These are phyloP conservation scores for Apostasia shenzhenica DNA, from an alignment of 106 monocot genomes.

Conservation along the genomic window DNA sequence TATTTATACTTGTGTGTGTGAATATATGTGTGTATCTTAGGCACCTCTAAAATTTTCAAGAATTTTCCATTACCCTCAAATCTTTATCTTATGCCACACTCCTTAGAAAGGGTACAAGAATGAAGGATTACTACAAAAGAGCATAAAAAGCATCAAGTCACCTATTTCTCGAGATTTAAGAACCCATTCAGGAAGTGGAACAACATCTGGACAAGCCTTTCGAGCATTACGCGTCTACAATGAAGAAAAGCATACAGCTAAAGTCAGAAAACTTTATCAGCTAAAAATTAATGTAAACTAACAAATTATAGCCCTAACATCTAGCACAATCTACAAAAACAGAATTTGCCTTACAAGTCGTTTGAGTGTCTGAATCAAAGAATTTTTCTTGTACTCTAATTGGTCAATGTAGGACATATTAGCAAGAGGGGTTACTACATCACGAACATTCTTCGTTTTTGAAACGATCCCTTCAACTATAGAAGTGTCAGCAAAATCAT, in stretches of 20 bases:
- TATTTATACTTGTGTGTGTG: no score
- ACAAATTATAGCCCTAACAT: background rate
- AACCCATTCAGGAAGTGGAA: constrained; percentile 88
- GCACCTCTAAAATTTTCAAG: no score
- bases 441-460: constrained; percentile 54
- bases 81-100: no score
- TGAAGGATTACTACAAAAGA: no score
- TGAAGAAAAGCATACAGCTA: constrained; percentile 4
- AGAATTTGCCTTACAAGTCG: constrained; percentile 48
- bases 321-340: background rate
- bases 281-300: background rate
- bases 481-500: constrained; percentile 7
- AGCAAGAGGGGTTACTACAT: constrained; percentile 77
- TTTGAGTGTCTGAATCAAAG: constrained; percentile 62
- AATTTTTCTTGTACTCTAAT: constrained; percentile 77
- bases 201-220: constrained; percentile 75
- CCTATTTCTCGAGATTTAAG: constrained; percentile 79
- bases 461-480: constrained; percentile 19
- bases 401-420: constrained; percentile 74
- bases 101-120: no score
- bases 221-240: constrained; percentile 81
- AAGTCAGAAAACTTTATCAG: background rate
- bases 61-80: no score
- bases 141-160: constrained; percentile 9
- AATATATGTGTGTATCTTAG: no score